Evolutionary conservation across 495 filamentous ascomycete genomes (phyloP).

Genomic region (Trichoderma orchidacearum): DNA sequence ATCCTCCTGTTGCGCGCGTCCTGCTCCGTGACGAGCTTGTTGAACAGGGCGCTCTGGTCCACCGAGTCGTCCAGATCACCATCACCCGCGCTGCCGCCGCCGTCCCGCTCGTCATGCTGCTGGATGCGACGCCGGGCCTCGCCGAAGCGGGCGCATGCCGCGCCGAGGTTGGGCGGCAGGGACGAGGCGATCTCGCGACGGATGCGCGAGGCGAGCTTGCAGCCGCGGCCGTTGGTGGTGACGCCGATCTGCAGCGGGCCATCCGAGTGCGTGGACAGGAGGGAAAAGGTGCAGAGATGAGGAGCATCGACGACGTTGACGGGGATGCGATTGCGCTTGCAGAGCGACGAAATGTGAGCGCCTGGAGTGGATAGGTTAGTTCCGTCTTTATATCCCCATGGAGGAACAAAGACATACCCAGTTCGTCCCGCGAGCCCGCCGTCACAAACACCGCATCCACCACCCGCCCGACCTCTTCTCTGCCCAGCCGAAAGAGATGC

Average conservation of each 20-base stretch:
- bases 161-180: slow-evolving; percentile 71
- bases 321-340: slow-evolving; percentile 69
- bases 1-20: slow-evolving; percentile 69
- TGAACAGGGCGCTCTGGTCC: slow-evolving; percentile 81
- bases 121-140: slow-evolving; percentile 57
- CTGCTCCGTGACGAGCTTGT: slow-evolving; percentile 62
- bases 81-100: slow-evolving; percentile 14
- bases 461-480: slow-evolving; percentile 61
- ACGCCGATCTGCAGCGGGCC: slow-evolving; percentile 91
- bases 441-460: slow-evolving; percentile 94
- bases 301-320: slow-evolving; percentile 88
- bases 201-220: slow-evolving; percentile 86
- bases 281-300: slow-evolving; percentile 74
- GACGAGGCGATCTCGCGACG: slow-evolving; percentile 71
- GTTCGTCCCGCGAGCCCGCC: slow-evolving; percentile 29
- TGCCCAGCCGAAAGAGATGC: slow-evolving; percentile 64
- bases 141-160: slow-evolving; percentile 65
- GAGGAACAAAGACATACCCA: slow-evolving; percentile 22
- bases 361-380: slow-evolving; percentile 20
- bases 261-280: slow-evolving; percentile 78
- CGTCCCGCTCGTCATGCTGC: slow-evolving; percentile 36
- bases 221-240: slow-evolving; percentile 89
- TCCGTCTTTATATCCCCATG: not conserved
- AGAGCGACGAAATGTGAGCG: slow-evolving; percentile 58
- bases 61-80: slow-evolving; percentile 67